Conservation (phyloP, 441 rosid species). For the Biscutella auriculata region DNA sequence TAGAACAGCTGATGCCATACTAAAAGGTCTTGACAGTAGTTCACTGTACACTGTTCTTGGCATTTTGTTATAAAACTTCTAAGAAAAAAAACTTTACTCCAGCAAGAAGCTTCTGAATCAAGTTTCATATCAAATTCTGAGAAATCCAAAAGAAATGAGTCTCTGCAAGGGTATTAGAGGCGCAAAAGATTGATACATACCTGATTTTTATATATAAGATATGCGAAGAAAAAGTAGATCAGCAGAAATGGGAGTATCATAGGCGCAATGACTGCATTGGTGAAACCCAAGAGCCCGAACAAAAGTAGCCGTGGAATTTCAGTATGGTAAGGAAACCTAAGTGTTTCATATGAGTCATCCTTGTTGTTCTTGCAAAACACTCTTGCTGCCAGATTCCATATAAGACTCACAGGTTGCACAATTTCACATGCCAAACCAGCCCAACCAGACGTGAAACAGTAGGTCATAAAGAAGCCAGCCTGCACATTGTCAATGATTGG, state of each 20-base stretch:
- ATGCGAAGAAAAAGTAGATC: conserved; percentile 58
- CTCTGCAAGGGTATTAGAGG: too few relatives aligned
- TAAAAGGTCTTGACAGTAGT: not conserved
- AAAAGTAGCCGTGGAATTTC: conserved; percentile 76
- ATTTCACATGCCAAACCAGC: conserved; percentile 76
- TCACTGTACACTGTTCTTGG: not conserved
- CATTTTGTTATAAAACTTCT: not conserved
- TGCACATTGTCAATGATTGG: conserved; percentile 25
- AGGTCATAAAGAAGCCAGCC: conserved; percentile 93
- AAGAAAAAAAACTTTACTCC: not conserved
- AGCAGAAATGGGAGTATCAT: conserved; percentile 73
- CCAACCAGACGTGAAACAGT: conserved; percentile 90
- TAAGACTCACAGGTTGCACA: conserved; percentile 58
- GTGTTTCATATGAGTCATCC: conserved; percentile 30
- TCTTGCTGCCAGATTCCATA: conserved; percentile 32
- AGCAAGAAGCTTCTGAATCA: not conserved
- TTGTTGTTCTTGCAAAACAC: conserved; percentile 23
- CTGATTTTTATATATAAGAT: conserved; percentile 82
- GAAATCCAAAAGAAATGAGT: not conserved
- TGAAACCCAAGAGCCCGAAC: conserved; percentile 80
- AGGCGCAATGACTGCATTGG: conserved; percentile 74
- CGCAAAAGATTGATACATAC: too few relatives aligned
- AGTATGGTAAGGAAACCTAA: conserved; percentile 79
- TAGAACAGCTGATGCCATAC: not conserved
- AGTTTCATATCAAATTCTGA: not conserved